Base-by-base conservation (phyloP, 129 eudicot species). In the Pulicaria dysenterica region DNA sequence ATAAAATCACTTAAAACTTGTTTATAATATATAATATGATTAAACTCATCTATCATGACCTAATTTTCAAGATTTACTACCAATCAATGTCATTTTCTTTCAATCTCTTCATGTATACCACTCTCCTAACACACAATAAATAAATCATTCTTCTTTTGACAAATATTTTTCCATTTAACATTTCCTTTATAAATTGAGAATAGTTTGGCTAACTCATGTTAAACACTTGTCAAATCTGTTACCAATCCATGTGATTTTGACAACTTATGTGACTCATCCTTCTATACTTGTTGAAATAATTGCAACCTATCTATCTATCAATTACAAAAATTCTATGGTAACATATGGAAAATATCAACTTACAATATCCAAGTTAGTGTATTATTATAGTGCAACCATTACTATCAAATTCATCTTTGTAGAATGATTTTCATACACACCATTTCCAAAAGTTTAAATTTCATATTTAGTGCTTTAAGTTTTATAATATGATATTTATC, bases 71-170 rank as follows among this genome's bases (percentile, higher is more conserved):
- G 64, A 48, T 48, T 68, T 69, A 39, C 19, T 38, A 31, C 76
- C 72, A 77, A 77, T 77, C 76, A 70, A 63, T 53, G 82, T 70
- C 82, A 62, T 64, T 78, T 39, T 70, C 77, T 15, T 42, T 64
- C 79, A 54, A 64, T 75, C 66, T 64, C 41, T 44, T 75, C 73
- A 34, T 70, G 64, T 55, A 41, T 11, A 17, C 75, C 65, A 55
- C 50, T 70, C 38, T 24, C 63, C 54, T 17, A 70, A 70, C 78
- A 70, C 78, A 49, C 53, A 17, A 17, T 73, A n/a, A 24, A 24
- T 24, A 0, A 61, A 73, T 49, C 6, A 61, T 62, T 64, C 42
- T 34, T 51, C 15, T 73, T 3, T 61, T 61, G 43, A 49, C 78
- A 39, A 7, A 47, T 58, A 45, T 44, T 13, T 67, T 36, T 34